Base-by-base conservation (phyloP, 2,329 filamentous ascomycete genomes). In the Reticulascus tulasneorum region DNA sequence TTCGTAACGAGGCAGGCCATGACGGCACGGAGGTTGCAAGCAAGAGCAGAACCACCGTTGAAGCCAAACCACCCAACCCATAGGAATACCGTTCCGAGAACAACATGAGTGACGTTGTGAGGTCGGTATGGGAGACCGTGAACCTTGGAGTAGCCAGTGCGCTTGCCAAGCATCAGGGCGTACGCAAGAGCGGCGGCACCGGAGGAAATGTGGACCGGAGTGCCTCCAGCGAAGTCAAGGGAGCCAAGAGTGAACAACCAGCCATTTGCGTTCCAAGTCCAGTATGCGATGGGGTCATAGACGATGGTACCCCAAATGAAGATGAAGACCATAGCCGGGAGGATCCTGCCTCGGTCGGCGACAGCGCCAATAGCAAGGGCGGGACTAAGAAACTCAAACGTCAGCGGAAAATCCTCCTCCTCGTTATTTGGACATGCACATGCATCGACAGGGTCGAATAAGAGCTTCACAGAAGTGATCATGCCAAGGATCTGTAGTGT, bases 21-120 rank as follows among this genome's bases (percentile, higher is more conserved):
- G 59, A 94, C 73, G 35, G 90, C 86, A 42, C 90, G 86, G 50
- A 94, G 68, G 66, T 93, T 94, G 46, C 87, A 85, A 40, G 77
- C 75, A 27, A 94, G 72, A 3, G 88, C 90, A 4, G 84, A 77
- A 44, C 90, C 90, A 35, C 86, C 89, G 62, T 95, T 96, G 77
- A 96, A 96, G 31, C 90, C 90, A 58, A 95, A 93, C 90, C 89
- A 96, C 40, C 90, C 89, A 29, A 95, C 86, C 90, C 90, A 96
- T 32, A 95, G 73, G 61, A 84, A 75, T 18, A 82, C 75, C 5
- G 84, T 86, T 16, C 84, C 84, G 29, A 88, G 69, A 30, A 86
- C 79, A 46, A 87, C 79, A 49, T 85, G 71, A 39, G 82, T 85
- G 28, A 85, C 80, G 53, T 85, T 87, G 61, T 88, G 84, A 8